Evolutionary conservation across 2,329 filamentous ascomycete genomes (phyloP), one percentile per base, ranked within the genome.

Genomic region (Huntiella moniliformis): DNA sequence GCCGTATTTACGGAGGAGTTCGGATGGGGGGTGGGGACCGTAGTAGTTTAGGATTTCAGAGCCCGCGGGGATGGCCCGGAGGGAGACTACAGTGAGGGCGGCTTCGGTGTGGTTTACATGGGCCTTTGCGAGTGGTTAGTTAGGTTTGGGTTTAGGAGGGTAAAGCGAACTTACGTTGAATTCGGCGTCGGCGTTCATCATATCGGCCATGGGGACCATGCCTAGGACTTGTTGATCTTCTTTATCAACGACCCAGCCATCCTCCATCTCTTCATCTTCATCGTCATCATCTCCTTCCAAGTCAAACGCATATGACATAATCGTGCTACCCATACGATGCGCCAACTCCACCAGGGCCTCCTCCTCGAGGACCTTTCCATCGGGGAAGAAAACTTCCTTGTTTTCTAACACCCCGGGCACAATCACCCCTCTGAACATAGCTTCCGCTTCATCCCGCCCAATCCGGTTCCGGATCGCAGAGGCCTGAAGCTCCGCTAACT

Each of bases 271-370:
- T 5, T 70, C 63, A 11, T 73, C 67, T 16, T 75, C 70, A 0
- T 64, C 58, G 0, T 73, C 67, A 36, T 71, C 71, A 0, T 67
- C 63, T 5, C 66, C 66, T 41, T 74, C 72, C 5, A 93, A 71
- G 53, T 94, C 86, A 57, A 94, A 94, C 0, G 85, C 85, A 57
- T 93, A 94, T 0, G 85, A 80, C 85, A 94, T 92, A 53, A 94
- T 88, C 12, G 81, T 76, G 50, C 80, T 87, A 1, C 82, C 86
- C 78, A 93, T 87, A 6, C 75, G 70, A 58, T 93, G 85, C 44
- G 82, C 80, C 13, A 77, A 56, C 5, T 53, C 51, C 2, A 73
- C 51, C 1, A 76, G 58, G 17, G 69, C 60, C 1, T 62, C 60
- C 18, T 74, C 70, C 10, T 52, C 56, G 5, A 63, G 56, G 2